phyloP scores from a whole-genome alignment of 1,284 basidiomycete species.

The Bondarzewia mesenterica region DNA sequence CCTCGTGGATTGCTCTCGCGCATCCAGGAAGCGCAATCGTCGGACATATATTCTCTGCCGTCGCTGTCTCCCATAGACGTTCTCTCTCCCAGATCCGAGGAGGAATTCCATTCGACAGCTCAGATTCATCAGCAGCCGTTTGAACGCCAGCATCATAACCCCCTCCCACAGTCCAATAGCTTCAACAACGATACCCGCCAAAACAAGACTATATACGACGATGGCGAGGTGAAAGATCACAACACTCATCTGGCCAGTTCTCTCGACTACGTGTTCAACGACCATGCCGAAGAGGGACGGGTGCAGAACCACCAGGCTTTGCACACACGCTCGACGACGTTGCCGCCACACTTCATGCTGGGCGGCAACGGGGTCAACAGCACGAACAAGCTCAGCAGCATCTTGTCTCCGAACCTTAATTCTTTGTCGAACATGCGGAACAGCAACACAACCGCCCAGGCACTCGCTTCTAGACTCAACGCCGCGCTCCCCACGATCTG shows the following conservation, averaged over 20 bases:
- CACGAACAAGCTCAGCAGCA: neutral
- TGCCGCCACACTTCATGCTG: conserved; percentile 14
- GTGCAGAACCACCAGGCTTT: conserved; percentile 10
- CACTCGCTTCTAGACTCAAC: neutral
- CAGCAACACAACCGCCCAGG: neutral
- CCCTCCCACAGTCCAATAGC: neutral
- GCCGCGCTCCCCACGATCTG: neutral
- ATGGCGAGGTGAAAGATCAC: conserved; percentile 4
- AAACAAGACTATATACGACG: conserved; percentile 5
- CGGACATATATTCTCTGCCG: neutral
- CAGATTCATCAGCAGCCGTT: conserved; percentile 7
- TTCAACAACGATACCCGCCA: conserved; percentile 8
- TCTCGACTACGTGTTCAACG: conserved; percentile 6
- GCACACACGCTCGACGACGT: conserved; percentile 14
- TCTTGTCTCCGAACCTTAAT: neutral
- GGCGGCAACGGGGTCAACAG: conserved; percentile 5
- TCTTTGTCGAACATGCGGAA: neutral
- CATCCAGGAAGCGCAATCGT: conserved; percentile 2
- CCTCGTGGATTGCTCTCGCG: conserved; percentile 10
- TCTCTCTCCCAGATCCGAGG: conserved; percentile 27
- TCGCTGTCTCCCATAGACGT: conserved; percentile 12
- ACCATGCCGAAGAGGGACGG: conserved; percentile 1
- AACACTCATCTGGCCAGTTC: conserved; percentile 5
- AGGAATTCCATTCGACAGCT: conserved; percentile 27
- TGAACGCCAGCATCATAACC: conserved; percentile 6